These are phyloP conservation scores for Pterothamnion heteromorphum DNA, from an alignment of 31 red algal genomes.

Conservation along the genomic window DNA sequence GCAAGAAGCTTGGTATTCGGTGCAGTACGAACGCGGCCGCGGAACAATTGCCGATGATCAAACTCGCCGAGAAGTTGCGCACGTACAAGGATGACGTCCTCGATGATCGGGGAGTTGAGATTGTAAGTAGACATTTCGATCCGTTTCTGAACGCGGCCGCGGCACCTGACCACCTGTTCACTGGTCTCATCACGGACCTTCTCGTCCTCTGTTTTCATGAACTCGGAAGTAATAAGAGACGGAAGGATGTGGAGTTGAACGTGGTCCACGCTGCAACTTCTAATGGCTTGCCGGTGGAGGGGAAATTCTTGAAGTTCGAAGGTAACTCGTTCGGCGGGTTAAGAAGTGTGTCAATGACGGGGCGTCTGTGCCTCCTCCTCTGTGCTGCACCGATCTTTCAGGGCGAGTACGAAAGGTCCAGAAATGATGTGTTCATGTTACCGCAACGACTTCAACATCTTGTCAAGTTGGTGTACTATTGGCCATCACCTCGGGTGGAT, in stretches of 20 bases:
- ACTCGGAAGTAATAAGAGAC: neutral
- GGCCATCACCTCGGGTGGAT: neutral
- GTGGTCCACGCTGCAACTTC: neutral
- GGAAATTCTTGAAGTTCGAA: neutral
- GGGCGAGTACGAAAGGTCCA: neutral
- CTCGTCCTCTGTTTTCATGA: neutral
- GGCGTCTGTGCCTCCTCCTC: neutral
- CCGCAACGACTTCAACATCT: neutral
- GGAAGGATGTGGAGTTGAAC: neutral
- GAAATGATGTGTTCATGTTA: neutral
- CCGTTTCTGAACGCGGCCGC: neutral
- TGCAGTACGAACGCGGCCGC: too few relatives aligned
- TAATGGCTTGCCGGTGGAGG: neutral
- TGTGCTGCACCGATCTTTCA: neutral
- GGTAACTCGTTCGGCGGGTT: neutral
- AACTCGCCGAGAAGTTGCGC: too few relatives aligned
- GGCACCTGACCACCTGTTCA: neutral
- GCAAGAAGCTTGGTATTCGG: too few relatives aligned
- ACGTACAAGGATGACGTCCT: too few relatives aligned
- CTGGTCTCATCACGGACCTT: neutral
- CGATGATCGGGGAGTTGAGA: too few relatives aligned
- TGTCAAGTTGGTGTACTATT: neutral
- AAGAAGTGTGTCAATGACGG: neutral
- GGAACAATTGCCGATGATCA: too few relatives aligned
- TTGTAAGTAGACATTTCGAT: neutral